Base-by-base conservation (phyloP, 176 grass and related monocot genomes). In the Otatea glauca region DNA sequence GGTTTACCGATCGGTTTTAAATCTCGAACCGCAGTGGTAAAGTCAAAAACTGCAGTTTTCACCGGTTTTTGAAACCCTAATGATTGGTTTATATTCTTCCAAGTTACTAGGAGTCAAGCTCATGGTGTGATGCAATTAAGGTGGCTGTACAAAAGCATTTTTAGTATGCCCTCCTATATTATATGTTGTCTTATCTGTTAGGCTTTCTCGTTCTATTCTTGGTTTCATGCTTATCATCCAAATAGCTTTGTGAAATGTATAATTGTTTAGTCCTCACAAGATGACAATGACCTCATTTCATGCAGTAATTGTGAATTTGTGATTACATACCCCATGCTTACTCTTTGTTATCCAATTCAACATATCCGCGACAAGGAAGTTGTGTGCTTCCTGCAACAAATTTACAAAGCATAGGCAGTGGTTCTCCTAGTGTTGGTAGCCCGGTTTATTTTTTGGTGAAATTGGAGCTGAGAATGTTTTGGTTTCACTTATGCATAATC, bases 221-320 rank as follows among this genome's bases (percentile, higher is more conserved):
- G 34, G 47, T 48, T 89, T 76, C 13, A 67, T 74, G 18, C 68
- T 50, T 9, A 41, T 27, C 7, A 29, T 74, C 20, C 20, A 72
- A 87, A 55, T 80, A 87, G 81, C 41, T 87, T 35, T 75, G 75
- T 91, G 75, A 70, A 84, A 91, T 91, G 75, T 84, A 70, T 75
- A 84, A 69, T 86, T 71, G 72, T 53, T 75, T 71, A 43, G 60
- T 48, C 3, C 6, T 61, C 60, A 23, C 80, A 74, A 84, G 80
- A 83, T 9, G 43, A 75, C 9, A n/a, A 18, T 24, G 79, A 74
- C 68, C 84, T 84, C 85, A 80, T 63, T 44, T 38, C 63, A 45
- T 49, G 51, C 9, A 9, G 80, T 78, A 89, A 89, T 87, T 91
- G 85, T 91, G 89, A 87, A 84, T n/a, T n/a, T 84, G 85, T 91